These are phyloP conservation scores for Metschnikowia baotianmanensis DNA, from an alignment of 805 yeast genomes.

Conservation along the genomic window DNA sequence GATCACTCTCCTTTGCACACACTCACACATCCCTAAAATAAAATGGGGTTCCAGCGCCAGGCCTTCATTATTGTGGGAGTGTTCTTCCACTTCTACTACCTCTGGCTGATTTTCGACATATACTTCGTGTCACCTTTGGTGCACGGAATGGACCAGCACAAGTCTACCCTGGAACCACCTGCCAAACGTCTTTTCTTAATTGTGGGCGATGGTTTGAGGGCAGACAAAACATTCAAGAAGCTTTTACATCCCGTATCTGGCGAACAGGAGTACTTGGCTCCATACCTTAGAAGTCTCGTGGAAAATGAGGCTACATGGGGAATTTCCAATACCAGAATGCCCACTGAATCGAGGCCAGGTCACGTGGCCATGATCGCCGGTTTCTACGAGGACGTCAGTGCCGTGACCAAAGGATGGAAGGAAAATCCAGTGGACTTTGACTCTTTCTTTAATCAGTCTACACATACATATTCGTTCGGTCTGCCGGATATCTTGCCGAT, in stretches of 20 bases:
- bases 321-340: slow-evolving; percentile 96
- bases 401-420: slow-evolving; percentile 99
- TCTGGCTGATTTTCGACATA: slow-evolving; percentile 97
- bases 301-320: slow-evolving; percentile 84
- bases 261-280: slow-evolving; percentile 71
- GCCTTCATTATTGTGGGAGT: slow-evolving; percentile 78
- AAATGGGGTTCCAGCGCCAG: slow-evolving; percentile 47
- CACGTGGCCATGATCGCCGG: slow-evolving; percentile 99
- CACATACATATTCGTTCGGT: slow-evolving; percentile 92
- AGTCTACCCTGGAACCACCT: slow-evolving; percentile 67
- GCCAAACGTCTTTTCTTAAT: slow-evolving; percentile 87
- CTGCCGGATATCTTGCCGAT: slow-evolving; percentile 97
- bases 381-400: slow-evolving; percentile 96
- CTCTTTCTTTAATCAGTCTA: slow-evolving; percentile 90
- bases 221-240: slow-evolving; percentile 86
- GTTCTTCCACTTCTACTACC: slow-evolving; percentile 79
- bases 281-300: slow-evolving; percentile 72
- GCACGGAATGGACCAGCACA: slow-evolving; percentile 90
- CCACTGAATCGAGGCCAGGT: slow-evolving; percentile 98
- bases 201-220: slow-evolving; percentile 96
- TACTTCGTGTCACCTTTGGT: slow-evolving; percentile 95
- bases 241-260: slow-evolving; percentile 71
- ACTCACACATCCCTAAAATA: background rate
- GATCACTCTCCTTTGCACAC: too few species aligned
- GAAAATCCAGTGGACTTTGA: slow-evolving; percentile 98